Conservation (phyloP, 2,329 filamentous ascomycete genomes). For the Pseudogymnoascus sp. region DNA sequence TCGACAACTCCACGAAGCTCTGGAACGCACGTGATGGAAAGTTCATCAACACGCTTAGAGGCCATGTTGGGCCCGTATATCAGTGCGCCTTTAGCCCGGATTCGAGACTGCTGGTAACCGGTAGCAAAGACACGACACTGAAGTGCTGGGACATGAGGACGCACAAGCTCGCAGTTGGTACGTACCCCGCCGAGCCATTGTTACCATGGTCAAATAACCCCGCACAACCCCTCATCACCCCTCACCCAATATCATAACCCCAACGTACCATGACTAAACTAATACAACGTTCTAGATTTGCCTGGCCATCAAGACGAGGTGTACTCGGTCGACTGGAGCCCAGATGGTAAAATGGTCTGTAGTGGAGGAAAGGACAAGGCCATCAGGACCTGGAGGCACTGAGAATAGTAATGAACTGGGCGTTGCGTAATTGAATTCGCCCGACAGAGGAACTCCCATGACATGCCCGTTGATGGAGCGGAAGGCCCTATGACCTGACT, state of each 20-base stretch:
- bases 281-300: slow-evolving; percentile 51
- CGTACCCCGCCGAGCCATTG: slow-evolving; percentile 12
- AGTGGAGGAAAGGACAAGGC: slow-evolving; percentile 92
- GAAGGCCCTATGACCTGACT: slow-evolving; percentile 2
- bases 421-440: not conserved
- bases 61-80: slow-evolving; percentile 87
- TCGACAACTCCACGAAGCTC: slow-evolving; percentile 91
- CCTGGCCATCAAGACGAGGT: slow-evolving; percentile 90
- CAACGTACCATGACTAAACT: not conserved
- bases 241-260: slow-evolving; percentile 3
- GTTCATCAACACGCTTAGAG: slow-evolving; percentile 81
- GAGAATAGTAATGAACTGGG: slow-evolving; percentile 16
- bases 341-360: slow-evolving; percentile 79
- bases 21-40: slow-evolving; percentile 72
- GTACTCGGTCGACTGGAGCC: slow-evolving; percentile 90
- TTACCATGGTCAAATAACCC: not conserved
- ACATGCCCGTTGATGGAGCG: not conserved
- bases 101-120: slow-evolving; percentile 79
- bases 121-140: slow-evolving; percentile 84
- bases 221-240: slow-evolving; percentile 7
- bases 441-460: not conserved
- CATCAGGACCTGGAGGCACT: slow-evolving; percentile 60
- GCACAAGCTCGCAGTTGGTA: slow-evolving; percentile 61
- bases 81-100: slow-evolving; percentile 90
- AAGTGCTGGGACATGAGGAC: slow-evolving; percentile 92